These are phyloP conservation scores for Leishmania braziliensis DNA, from an alignment of 208 protist species.

Conservation along the genomic window DNA sequence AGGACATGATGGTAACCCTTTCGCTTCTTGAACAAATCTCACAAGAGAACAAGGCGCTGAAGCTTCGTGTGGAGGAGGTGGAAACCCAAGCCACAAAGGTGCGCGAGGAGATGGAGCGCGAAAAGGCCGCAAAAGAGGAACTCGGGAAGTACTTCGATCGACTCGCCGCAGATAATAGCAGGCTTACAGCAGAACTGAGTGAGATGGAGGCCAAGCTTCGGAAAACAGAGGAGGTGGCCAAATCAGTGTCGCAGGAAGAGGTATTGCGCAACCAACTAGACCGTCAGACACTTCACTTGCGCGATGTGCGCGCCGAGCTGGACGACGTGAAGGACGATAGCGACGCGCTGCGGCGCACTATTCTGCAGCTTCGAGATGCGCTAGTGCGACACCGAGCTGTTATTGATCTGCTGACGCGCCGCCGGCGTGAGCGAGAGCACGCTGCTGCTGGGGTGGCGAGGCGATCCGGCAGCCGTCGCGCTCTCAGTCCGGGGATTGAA, in stretches of 20 bases:
- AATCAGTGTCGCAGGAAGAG: conserved; percentile 33
- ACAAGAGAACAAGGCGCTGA: conserved; percentile 32
- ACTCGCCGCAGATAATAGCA: conserved; percentile 40
- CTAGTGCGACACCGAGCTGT: conserved; percentile 54
- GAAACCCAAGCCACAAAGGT: background rate
- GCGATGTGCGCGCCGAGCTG: conserved; percentile 42
- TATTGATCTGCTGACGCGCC: conserved; percentile 48
- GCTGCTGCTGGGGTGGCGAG: background rate
- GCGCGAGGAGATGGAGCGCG: conserved; percentile 6
- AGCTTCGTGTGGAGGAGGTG: background rate
- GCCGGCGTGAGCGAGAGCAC: conserved; percentile 6
- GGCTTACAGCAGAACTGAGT: conserved; percentile 26
- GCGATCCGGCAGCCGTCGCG: conserved; percentile 1
- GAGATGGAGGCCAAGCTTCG: conserved; percentile 19
- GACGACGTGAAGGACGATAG: conserved; percentile 34
- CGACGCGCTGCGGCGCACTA: conserved; percentile 32
- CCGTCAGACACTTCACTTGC: conserved; percentile 37
- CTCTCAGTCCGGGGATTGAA: background rate
- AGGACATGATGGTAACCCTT: conserved; percentile 32
- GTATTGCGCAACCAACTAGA: conserved; percentile 39
- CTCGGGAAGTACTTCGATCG: conserved; percentile 38
- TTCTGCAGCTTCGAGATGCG: conserved; percentile 44
- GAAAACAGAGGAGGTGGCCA: conserved; percentile 6
- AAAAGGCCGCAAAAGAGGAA: conserved; percentile 24
- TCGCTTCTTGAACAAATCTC: conserved; percentile 25